Percentiles rank a stretch among this genome's conserved stretches.
Evolutionary conservation across 2,329 filamentous ascomycete genomes (phyloP).

Genomic region (Aspergillus fumigatus): DNA sequence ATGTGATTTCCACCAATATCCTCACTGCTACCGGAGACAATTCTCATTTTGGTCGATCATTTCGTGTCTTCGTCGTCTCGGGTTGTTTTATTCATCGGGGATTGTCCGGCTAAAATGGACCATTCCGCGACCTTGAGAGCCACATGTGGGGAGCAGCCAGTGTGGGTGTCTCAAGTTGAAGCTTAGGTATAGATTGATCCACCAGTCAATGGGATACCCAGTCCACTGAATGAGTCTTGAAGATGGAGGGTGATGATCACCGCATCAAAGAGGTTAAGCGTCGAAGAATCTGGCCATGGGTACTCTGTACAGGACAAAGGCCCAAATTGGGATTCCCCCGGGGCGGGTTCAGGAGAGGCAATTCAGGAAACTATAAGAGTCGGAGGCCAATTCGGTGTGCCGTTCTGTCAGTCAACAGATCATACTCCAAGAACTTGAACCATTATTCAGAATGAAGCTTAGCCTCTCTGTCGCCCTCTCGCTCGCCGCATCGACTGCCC

Average conservation of each 20-base stretch:
- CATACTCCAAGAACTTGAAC: neutral
- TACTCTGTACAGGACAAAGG: neutral
- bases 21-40: neutral
- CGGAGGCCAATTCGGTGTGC: neutral
- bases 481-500: constrained; percentile 23
- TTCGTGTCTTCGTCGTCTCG: neutral
- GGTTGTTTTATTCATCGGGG: neutral
- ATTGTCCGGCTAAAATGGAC: neutral
- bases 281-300: neutral
- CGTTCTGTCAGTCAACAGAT: neutral
- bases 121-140: neutral
- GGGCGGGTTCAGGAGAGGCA: neutral
- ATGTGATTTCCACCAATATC: neutral
- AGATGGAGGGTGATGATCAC: neutral
- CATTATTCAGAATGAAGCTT: constrained; percentile 24
- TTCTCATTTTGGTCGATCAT: neutral
- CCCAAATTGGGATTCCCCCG: neutral
- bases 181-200: constrained; percentile 1
- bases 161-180: constrained; percentile 7
- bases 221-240: neutral
- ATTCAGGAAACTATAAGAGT: neutral
- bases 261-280: neutral
- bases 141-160: neutral
- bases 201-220: constrained; percentile 4
- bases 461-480: constrained; percentile 18